Evolutionary conservation across 768 basidiomycete genomes (phyloP), one percentile per base, ranked within the genome.

Genomic region (Fomitopsis pulvina): DNA sequence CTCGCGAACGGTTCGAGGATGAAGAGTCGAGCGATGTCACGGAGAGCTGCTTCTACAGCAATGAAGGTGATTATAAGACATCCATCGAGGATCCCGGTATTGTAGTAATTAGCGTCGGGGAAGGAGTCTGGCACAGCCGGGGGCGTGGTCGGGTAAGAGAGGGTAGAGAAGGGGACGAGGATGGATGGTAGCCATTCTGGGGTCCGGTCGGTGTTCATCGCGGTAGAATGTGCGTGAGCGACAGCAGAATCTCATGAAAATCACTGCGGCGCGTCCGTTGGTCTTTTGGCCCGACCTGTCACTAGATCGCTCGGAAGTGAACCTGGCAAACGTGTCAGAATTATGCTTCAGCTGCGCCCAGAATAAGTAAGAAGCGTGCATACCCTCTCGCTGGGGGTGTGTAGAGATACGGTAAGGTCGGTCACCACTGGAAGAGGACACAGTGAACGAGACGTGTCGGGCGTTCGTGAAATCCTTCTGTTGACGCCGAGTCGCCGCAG

Each of bases 61-160:
- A 96, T 89, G 66, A 80, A 87, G n/a, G 83, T 78, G 48, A 92
- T 67, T 50, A 93, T 74, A 59, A 95, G 63, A 61, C 82, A 92
- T n/a, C 77, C 66, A 64, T 99, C 96, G 52, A 78, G 74, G 25
- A 70, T 69, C n/a, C 92, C 92, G 21, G 79, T 81, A 44, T 61
- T 71, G 63, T 90, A 94, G 64, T 91, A 85, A 45, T 66, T 55
- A 34, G 84, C 81, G 64, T 80, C 62, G 26, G 71, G 81, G 68
- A 89, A 92, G 4, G 86, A 87, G 69, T 90, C 88, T 44, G 81
- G 73, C 26, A 74, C 53, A 11, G 62, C 50, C 18, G 88, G 87
- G 9, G 76, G 64, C 8, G 68, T 50, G 3, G 75, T 76, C 27
- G 81, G 84, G 66, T 89, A 80, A 24, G 87, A 89, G 52, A 92